Conservation (phyloP, 192 early-diverging fungal genomes). For the Rhizophagus prolifer region DNA sequence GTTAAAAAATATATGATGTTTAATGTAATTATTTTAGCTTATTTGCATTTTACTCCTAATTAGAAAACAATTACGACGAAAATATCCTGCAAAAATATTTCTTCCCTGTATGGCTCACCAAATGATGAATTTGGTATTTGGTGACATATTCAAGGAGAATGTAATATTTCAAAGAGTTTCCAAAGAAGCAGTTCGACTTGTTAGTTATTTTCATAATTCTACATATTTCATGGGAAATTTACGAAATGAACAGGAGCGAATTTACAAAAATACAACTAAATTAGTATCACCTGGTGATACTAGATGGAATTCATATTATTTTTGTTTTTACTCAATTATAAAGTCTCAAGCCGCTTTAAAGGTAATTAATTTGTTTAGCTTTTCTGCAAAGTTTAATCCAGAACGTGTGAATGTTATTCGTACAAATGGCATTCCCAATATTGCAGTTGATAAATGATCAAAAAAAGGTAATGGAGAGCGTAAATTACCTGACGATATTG, state of each 20-base stretch:
- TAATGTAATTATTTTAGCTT: neutral
- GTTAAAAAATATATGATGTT: neutral
- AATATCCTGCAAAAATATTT: constrained; percentile 19
- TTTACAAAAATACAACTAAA: neutral
- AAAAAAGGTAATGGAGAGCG: constrained; percentile 1
- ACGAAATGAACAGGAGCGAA: neutral
- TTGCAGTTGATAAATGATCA: neutral
- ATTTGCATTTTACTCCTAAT: neutral
- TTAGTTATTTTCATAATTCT: constrained; percentile 15
- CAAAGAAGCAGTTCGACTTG: neutral
- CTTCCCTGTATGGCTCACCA: constrained; percentile 3
- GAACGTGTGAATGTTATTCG: neutral
- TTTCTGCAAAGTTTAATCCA: neutral
- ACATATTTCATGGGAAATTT: neutral
- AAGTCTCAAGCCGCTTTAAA: neutral
- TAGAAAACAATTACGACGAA: neutral
- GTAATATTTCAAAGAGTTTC: neutral
- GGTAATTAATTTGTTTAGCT: neutral
- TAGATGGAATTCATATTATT: constrained; percentile 10
- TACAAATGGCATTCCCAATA: neutral
- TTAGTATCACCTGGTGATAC: neutral
- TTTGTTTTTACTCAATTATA: neutral
- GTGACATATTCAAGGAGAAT: constrained; percentile 13
- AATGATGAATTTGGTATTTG: constrained; percentile 11
- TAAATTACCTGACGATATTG: constrained; percentile 5